Conservation (phyloP, 2,329 filamentous ascomycete genomes). For the Ophiocordyceps camponoti-floridani region DNA sequence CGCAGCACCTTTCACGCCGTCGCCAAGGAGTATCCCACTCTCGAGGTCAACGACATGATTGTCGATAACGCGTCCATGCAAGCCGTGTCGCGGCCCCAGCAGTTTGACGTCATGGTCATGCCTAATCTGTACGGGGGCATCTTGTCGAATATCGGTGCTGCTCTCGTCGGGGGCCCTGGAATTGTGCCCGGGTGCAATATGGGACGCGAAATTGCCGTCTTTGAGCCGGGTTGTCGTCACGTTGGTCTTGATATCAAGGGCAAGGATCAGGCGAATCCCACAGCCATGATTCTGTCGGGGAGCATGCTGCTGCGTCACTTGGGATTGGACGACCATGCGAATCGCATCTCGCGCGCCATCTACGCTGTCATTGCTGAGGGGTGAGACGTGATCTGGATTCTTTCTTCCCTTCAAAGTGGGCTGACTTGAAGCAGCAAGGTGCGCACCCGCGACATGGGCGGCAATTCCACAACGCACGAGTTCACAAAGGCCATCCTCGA, state of each 20-base stretch:
- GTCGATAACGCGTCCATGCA: constrained; percentile 99
- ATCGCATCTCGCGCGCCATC: constrained; percentile 83
- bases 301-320: constrained; percentile 96
- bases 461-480: constrained; percentile 73
- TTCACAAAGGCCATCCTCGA: constrained; percentile 89
- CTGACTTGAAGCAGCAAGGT: constrained; percentile 40
- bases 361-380: constrained; percentile 72
- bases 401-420: not conserved
- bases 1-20: constrained; percentile 89
- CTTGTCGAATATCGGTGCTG: constrained; percentile 96
- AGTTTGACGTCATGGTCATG: constrained; percentile 99
- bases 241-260: constrained; percentile 99
- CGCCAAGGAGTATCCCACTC: constrained; percentile 84
- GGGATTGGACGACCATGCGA: constrained; percentile 93
- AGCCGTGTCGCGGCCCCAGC: constrained; percentile 86
- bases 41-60: constrained; percentile 98
- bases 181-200: constrained; percentile 99
- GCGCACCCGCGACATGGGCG: constrained; percentile 93
- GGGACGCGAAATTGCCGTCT: constrained; percentile 94
- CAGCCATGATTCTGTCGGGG: constrained; percentile 82
- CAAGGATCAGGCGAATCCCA: constrained; percentile 98
- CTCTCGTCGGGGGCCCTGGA: constrained; percentile 89
- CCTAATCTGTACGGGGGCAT: constrained; percentile 99
- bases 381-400: constrained; percentile 28
- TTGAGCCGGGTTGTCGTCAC: constrained; percentile 97